Base-by-base conservation (phyloP, 2,329 filamentous ascomycete genomes). In the Sarocladiaceae sp. region DNA sequence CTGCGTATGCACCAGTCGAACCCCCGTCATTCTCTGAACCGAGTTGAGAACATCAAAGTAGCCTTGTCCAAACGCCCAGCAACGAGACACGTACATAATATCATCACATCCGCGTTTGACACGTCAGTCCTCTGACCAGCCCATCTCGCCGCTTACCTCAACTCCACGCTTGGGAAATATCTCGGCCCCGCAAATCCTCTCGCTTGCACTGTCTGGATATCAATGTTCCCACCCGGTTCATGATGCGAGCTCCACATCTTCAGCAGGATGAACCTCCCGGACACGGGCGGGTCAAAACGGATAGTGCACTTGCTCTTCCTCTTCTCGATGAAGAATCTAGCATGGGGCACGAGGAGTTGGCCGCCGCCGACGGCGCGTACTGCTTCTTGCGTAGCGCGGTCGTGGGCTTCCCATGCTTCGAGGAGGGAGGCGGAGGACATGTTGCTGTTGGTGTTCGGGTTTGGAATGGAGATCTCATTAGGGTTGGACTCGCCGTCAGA, bases 241-340 rank as follows among this genome's bases (percentile, higher is more conserved):
- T 80, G 76, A 47, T 79, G 78, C 2, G 85, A 85, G 55, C 83
- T 89, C 86, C 88, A 96, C 61, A 96, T 79, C 69, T 96, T 96
- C 50, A 97, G 70, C 33, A 96, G 65, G 43, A 97, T 84, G 60
- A 85, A 94, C 46, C 87, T 78, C 4, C 86, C 87, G 10, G 86
- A 88, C 48, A 93, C 77, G 0, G 85, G 83, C 46, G 88, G 85
- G 54, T 90, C 80, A 54, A 97, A 96, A 47, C 80, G 83, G 55
- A 97, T 85, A 12, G 83, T 89, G 54, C 93, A 91, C 63, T 84
- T 88, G 66, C 80, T 88, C 67, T 88, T 90, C 54, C 84, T 78
- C 60, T 82, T 79, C 56, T 85, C 82, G 45, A 96, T 94, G 57
- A 83, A 85, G 65, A 97, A 96, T 21, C 80, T 78, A 2, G 88